Base-by-base conservation (phyloP, 1,284 basidiomycete species). In the Jaminaea rosea region DNA sequence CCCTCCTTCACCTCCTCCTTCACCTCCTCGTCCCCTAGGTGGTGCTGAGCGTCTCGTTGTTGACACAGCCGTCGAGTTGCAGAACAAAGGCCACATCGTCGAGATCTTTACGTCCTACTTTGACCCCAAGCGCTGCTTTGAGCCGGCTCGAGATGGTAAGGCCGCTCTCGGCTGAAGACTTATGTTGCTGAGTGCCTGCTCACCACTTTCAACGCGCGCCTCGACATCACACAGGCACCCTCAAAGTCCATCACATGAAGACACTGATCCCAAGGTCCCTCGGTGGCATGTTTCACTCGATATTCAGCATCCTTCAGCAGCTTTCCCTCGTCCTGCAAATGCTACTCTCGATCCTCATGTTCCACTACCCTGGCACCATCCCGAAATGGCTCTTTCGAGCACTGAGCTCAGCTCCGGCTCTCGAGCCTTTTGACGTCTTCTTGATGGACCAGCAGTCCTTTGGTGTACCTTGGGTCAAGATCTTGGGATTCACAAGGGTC, bases 381-480 rank as follows among this genome's bases (percentile, higher is more conserved):
- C 65, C 68, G 24, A 36, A 52, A 32, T 59, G 67, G 26, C 37
- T 70, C 7, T 56, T 61, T 29, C 36, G 51, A 36, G 17, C 67
- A 44, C 49, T 60, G 28, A 58, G 65, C 2, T 48, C 46, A 4
- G 59, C 61, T 3, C 49, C 64, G 85, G 70, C 65, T 26, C 49
- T 62, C 32, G 51, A 50, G 47, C 26, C 64, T 0, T 76, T 73
- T 49, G 93, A 98, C 70, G 82, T 96, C 26, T 92, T 85, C 77
- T 84, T 98, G 55, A 85, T 97, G 15, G 94, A 98, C 76, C 93
- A 97, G 73, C 82, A 97, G 19, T 88, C 88, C 1, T 88, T 89
- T 1, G 89, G 86, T 55, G 80, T 97, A 17, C 93, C 93, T 0
- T 78, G 93, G 56, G 78, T 98, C 1, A 81, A 87, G 11, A 73